Base-by-base conservation (phyloP, 805 yeast genomes). In the Jamesozyma lodderae region DNA sequence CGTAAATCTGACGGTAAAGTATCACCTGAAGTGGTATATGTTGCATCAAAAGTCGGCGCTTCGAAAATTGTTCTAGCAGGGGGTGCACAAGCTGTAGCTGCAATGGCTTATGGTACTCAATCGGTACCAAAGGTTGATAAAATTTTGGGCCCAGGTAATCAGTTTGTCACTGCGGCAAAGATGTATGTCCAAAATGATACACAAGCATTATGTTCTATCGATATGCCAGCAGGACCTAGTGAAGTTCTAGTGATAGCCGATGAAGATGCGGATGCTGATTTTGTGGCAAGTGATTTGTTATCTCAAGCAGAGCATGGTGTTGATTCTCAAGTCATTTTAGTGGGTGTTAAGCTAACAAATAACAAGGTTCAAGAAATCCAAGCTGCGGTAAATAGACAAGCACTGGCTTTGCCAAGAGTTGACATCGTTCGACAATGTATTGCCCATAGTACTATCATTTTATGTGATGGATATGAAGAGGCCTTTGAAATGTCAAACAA, bases 221-320 rank as follows among this genome's bases (percentile, higher is more conserved):
- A 92, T 62, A 90, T 92, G 97, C 99, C 99, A 35, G 99, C 99
- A 19, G 99, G 99, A 8, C 99, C 99, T 21, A 83, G 95, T 37
- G 99, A 92, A 65, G 99, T 92, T 18, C 70, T 92, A 42, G 99
- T 90, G n/a, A 69, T 92, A 51, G 95, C 95, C 34, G 99, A 92
- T 60, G 74, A 69, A 42, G 56, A 72, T 33, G 85, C 96, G 10
- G 95, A 87, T 63, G 90, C 94, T 18, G 95, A 87, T 54, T 92
- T 85, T 62, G 98, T 92, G 22, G 98, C 96, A n/a, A 76, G 87
- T 47, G 99, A 92, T 61, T 71, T 92, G 57, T 70, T 92, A 42
- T 88, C 97, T 0, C 99, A 92, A 67, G 99, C 99, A 21, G 99
- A 92, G 67, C 99, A 92, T 60, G 99, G 99, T 48, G 75, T 88